phyloP scores from a whole-genome alignment of 768 basidiomycete genomes.

The Lactifluus piperatus region DNA sequence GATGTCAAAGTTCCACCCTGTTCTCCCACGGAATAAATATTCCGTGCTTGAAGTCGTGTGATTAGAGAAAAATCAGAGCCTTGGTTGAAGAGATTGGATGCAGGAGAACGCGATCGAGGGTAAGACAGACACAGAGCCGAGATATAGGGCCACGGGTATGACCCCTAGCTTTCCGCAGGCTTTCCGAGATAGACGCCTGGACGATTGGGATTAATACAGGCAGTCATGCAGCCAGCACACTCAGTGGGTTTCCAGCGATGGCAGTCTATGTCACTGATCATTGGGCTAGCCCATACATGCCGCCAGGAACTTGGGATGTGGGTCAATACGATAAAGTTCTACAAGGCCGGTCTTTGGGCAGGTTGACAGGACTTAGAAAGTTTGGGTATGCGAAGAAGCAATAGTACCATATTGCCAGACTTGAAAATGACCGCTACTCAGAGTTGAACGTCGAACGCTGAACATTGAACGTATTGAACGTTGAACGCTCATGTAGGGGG shows the following conservation, averaged over 20 bases:
- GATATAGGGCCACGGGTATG: not conserved
- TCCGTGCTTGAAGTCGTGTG: not conserved
- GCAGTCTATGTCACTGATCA: not conserved
- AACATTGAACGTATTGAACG: not conserved
- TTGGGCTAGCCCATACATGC: not conserved
- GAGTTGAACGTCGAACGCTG: not conserved
- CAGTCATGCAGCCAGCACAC: not conserved
- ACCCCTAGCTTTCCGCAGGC: not conserved
- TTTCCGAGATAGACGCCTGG: slow-evolving; percentile 7
- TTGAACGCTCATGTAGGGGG: no score
- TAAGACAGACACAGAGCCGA: not conserved
- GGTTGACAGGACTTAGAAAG: not conserved
- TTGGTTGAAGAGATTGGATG: not conserved
- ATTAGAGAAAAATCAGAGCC: not conserved
- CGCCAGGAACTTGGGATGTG: not conserved
- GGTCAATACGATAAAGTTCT: not conserved
- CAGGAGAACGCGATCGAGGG: not conserved
- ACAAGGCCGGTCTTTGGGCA: not conserved
- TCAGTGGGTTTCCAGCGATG: not conserved
- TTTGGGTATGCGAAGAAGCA: not conserved
- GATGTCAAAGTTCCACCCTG: not conserved
- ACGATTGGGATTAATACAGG: not conserved
- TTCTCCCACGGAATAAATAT: slow-evolving; percentile 1
- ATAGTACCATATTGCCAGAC: not conserved
- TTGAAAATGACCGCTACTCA: not conserved